Evolutionary conservation across 2,329 filamentous ascomycete genomes (phyloP).

Genomic region (Fusarium sp.): DNA sequence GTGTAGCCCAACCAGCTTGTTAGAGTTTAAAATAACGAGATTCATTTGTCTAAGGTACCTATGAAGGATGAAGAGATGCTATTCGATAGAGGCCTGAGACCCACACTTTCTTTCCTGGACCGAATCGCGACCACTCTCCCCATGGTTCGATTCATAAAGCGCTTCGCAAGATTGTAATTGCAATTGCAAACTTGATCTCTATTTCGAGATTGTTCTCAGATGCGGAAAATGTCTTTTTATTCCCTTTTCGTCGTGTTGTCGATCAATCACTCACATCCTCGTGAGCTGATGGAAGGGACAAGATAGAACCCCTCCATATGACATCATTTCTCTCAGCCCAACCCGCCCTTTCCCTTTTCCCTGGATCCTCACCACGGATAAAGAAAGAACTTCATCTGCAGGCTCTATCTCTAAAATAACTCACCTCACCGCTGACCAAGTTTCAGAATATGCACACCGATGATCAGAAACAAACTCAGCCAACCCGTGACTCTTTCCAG

Average conservation of each 20-base stretch:
- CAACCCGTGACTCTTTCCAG: constrained; percentile 36
- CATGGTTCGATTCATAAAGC: constrained; percentile 28
- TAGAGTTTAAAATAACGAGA: constrained; percentile 20
- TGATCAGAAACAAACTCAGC: constrained; percentile 35
- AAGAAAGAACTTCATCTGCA: constrained; percentile 20
- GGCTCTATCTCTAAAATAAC: background rate
- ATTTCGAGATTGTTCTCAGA: background rate
- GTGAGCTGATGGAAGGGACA: background rate
- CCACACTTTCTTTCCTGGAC: background rate
- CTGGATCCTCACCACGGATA: background rate
- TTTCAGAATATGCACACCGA: constrained; percentile 45
- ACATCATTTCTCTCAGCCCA: constrained; percentile 22
- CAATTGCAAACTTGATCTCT: background rate
- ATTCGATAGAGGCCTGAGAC: too few species aligned
- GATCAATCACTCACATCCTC: background rate
- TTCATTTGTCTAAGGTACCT: background rate
- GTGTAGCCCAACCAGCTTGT: constrained; percentile 12
- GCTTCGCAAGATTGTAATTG: constrained; percentile 27
- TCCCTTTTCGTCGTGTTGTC: background rate
- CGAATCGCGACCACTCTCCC: constrained; percentile 11
- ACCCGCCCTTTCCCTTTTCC: background rate
- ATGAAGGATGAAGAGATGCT: too few species aligned
- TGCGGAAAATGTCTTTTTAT: background rate
- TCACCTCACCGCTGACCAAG: constrained; percentile 19
- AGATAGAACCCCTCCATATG: constrained; percentile 22